Evolutionary conservation across 1,284 basidiomycete genomes (phyloP), one percentile per base, ranked within the genome.

Genomic region (Cryptococcus sp.): DNA sequence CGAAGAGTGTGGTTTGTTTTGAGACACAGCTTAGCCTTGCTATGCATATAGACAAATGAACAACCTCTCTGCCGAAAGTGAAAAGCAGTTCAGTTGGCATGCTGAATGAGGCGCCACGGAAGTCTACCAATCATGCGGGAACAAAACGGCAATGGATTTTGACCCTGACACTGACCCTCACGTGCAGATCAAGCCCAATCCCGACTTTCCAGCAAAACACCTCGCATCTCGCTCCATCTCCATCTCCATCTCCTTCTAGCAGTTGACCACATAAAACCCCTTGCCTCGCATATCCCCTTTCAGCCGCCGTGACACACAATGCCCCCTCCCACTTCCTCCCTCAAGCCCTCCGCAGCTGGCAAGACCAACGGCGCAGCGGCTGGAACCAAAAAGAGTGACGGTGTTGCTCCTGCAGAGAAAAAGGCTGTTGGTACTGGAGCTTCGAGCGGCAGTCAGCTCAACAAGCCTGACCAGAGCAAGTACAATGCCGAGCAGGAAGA

Each of bases 401-500:
- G 69, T 40, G 81, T 80, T 20, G 52, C 46, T 22, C 13, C 54
- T 5, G 34, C 26, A 4, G 81, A 82, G 66, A 76, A 79, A 66
- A 82, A 83, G 46, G 69, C 66, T 41, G 55, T 78, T n/a, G 69
- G 78, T n/a, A 17, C 50, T 13, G 44, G 39, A 8, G 59, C 69
- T 79, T 34, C 29, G 8, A 34, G 29, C 8, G 29, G 29, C 8
- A 47, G 68, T 76, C 40, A 55, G 25, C 39, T 68, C 75, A n/a
- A 51, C 46, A 89, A 82, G 76, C 92, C 93, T 34, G 92, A 94
- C 82, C 91, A 91, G 79, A 82, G 81, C 47, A 80, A 79, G 34
- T 89, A 89, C 76, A 89, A 94, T 61, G 83, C 82, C 22, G 91
- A 95, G 79, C 92, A 95, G 80, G 86, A 89, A 50, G 85, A 79